A percentile compares a stretch with the other conserved stretches of the same genome.
These are phyloP conservation scores for Salix purpurea DNA, from an alignment of 345 rosid species.

Conservation along the genomic window DNA sequence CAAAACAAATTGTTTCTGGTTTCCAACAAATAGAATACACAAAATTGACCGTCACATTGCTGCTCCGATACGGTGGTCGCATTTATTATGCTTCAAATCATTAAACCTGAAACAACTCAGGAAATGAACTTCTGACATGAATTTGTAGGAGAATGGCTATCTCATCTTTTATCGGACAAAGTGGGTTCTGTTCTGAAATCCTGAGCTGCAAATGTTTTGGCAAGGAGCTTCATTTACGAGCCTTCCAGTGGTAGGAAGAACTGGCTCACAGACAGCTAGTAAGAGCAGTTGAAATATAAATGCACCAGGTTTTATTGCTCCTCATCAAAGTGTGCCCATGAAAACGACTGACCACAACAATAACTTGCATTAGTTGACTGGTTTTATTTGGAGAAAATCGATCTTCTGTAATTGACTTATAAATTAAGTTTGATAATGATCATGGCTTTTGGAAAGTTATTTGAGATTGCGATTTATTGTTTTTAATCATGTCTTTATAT, in stretches of 20 bases:
- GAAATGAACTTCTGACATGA: not conserved
- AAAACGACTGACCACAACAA: not conserved
- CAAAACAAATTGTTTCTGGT: too few relatives aligned
- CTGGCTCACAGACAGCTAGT: constrained; percentile 7
- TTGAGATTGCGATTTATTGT: not conserved
- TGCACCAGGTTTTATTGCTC: constrained; percentile 4
- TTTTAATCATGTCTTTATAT: not conserved
- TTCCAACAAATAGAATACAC: too few relatives aligned
- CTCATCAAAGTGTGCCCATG: not conserved
- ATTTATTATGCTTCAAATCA: not conserved
- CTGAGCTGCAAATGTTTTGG: not conserved
- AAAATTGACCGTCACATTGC: not conserved
- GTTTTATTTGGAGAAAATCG: not conserved
- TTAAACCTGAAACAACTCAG: not conserved
- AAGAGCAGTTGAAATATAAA: constrained; percentile 17
- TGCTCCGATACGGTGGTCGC: not conserved
- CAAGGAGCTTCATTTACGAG: constrained; percentile 1
- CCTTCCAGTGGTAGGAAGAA: not conserved
- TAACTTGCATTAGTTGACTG: not conserved
- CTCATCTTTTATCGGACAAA: not conserved
- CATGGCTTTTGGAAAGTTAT: not conserved
- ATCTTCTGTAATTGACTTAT: not conserved
- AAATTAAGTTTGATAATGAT: not conserved
- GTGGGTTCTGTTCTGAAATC: not conserved
- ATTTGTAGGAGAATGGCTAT: not conserved